Conservation (phyloP, 176 grass and related monocot genomes). For the Saccharum officinarum region DNA sequence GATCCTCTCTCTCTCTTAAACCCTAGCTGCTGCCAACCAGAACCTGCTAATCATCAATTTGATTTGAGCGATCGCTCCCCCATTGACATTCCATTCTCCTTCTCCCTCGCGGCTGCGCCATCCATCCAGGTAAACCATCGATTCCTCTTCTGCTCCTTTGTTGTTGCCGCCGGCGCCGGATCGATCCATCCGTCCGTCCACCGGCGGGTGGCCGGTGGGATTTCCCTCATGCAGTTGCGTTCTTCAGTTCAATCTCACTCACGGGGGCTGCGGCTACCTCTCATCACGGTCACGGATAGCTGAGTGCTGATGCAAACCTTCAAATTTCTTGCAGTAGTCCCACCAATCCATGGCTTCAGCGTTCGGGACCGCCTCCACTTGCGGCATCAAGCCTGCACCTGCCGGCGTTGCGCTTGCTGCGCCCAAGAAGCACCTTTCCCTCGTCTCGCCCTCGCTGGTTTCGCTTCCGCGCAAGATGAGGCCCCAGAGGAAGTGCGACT, state of each 20-base stretch:
- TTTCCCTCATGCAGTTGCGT: not conserved
- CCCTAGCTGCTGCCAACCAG: not conserved
- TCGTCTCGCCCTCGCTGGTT: not conserved
- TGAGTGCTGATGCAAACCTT: not conserved
- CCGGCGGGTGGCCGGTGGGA: not conserved
- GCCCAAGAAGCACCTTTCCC: conserved; percentile 19
- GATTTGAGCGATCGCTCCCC: not conserved
- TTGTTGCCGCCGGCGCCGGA: not conserved
- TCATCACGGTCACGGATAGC: not conserved
- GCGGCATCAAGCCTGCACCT: conserved; percentile 1
- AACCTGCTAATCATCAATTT: not conserved
- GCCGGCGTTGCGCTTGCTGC: not conserved
- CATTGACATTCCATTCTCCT: not conserved
- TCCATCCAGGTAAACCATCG: not conserved
- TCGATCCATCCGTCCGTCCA: not conserved
- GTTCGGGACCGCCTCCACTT: conserved; percentile 7
- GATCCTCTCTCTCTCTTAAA: not conserved
- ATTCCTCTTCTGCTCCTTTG: not conserved
- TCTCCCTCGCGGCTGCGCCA: not conserved
- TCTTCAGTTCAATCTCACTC: too few species aligned
- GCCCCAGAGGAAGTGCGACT: conserved; percentile 24
- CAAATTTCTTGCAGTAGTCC: not conserved
- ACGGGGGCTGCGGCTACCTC: too few species aligned
- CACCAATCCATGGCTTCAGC: conserved; percentile 27
- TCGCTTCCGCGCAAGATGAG: not conserved